phyloP scores from a whole-genome alignment of 192 early-diverging fungal species.

The Phlyctochytrium planicorne region DNA sequence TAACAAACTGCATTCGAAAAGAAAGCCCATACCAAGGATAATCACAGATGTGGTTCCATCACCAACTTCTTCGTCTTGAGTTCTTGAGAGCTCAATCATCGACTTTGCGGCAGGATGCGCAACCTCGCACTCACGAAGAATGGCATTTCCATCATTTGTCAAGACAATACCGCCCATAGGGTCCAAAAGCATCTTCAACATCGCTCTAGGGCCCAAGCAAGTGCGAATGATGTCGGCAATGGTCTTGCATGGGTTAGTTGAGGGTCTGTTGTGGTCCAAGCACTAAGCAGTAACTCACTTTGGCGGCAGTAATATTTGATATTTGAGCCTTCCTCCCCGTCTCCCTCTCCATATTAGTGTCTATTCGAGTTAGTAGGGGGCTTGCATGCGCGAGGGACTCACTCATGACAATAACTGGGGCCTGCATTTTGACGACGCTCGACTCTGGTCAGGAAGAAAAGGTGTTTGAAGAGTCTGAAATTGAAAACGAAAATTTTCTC shows the following conservation, averaged over 20 bases:
- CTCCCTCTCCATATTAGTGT: conserved; percentile 79
- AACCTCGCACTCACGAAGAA: conserved; percentile 97
- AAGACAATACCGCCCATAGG: conserved; percentile 99
- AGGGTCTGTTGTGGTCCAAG: not conserved
- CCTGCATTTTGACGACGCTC: conserved; percentile 68
- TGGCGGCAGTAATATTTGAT: conserved; percentile 97
- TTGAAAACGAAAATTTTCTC: no score
- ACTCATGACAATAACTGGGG: conserved; percentile 88
- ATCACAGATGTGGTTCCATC: conserved; percentile 99
- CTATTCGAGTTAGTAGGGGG: conserved; percentile 9
- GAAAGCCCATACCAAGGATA: conserved; percentile 97
- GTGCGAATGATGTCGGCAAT: conserved; percentile 98
- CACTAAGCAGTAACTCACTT: conserved; percentile 57
- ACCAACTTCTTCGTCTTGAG: conserved; percentile 99
- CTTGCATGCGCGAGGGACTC: conserved; percentile 25
- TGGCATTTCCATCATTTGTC: conserved; percentile 99
- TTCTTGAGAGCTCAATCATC: conserved; percentile 98
- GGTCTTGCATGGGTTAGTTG: no score
- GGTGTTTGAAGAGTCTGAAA: no score
- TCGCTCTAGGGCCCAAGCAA: conserved; percentile 95
- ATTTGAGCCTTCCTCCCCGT: conserved; percentile 94
- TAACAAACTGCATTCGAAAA: no score
- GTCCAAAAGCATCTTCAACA: conserved; percentile 99
- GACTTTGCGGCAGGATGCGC: conserved; percentile 99
- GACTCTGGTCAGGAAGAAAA: no score